These are phyloP conservation scores for Alternaria gansuensis DNA, from an alignment of 2,329 filamentous ascomycete species.

Conservation along the genomic window DNA sequence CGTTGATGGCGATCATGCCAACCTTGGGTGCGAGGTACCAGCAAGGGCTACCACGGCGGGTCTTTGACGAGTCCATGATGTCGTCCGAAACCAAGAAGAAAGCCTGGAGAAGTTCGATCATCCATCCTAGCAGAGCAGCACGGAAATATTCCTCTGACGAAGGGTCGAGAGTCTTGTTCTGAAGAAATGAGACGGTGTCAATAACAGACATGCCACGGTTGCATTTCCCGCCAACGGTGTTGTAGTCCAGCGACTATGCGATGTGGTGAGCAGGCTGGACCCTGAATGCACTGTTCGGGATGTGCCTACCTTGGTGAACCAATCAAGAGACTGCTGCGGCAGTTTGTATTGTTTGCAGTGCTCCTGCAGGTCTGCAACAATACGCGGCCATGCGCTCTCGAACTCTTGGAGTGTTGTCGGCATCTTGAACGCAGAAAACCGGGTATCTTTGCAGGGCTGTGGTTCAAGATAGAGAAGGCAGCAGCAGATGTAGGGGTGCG, in stretches of 20 bases:
- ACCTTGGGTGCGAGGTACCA: constrained; percentile 94
- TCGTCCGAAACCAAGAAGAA: constrained; percentile 99
- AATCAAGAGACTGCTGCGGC: constrained; percentile 79
- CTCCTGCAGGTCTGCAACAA: constrained; percentile 81
- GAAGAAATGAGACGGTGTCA: constrained; percentile 84
- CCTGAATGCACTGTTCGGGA: constrained; percentile 9
- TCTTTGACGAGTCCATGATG: constrained; percentile 97
- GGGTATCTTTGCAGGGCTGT: constrained; percentile 4
- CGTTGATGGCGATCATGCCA: constrained; percentile 97
- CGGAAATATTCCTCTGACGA: constrained; percentile 81
- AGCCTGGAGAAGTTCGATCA: constrained; percentile 97
- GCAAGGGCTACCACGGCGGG: constrained; percentile 90
- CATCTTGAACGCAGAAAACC: constrained; percentile 55
- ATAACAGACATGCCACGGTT: constrained; percentile 98
- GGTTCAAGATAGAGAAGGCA: constrained; percentile 22
- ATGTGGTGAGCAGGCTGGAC: constrained; percentile 27
- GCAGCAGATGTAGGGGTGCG: constrained; percentile 17
- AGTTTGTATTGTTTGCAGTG: constrained; percentile 84
- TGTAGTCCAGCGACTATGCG: constrained; percentile 78
- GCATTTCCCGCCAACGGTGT: constrained; percentile 94
- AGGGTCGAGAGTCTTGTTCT: constrained; percentile 73
- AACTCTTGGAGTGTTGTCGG: constrained; percentile 84
- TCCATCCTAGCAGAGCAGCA: constrained; percentile 89
- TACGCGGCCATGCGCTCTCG: constrained; percentile 85
- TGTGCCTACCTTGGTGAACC: constrained; percentile 79